Evolutionary conservation across 805 yeast genomes (phyloP), one percentile per base, ranked within the genome.

Genomic region (Candida alai): DNA sequence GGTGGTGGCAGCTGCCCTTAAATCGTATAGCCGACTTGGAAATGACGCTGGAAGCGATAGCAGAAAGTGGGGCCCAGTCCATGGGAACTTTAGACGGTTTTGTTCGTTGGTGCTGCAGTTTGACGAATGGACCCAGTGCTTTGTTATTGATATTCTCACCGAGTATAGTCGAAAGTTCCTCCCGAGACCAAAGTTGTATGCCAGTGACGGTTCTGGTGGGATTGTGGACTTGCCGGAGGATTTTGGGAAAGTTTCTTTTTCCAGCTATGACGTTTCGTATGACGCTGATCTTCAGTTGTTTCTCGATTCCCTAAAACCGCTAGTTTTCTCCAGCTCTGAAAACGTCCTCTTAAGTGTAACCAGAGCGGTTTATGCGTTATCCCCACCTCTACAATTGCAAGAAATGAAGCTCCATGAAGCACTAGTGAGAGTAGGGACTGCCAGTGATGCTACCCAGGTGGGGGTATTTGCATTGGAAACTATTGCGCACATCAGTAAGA

Each of bases 51-150:
- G 29, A 2, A 12, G 40, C 6, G 32, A 35, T 7, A 30, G 34
- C 16, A 73, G 75, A 20, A 67, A 72, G 27, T 70, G 83, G 55
- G 83, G 75, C 2, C 55, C 84, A 21, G 56, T 90, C 2, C 97
- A 93, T 52, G 76, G 81, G 2, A 76, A 78, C 45, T 84, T 71
- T 51, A 70, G 84, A 19, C 68, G 78, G 14, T 70, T 72, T 32
- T 77, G 86, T 39, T 49, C 61, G 1, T 56, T 68, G 20, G 42
- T 76, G 18, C 43, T 49, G 0, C 65, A 70, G 2, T 65, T 90
- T 35, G 95, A 88, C 39, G 81, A 80, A 34, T 85, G 88, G 83
- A 60, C 86, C 6, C 88, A 84, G 48, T 55, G 70, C 0, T 50
- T 64, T 8, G 54, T 79, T 11, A 60, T 86, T 14, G 84, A 84